Evolutionary conservation across 257 asterid species (phyloP), one percentile per base, ranked within the genome.

Genomic region (Fraxinus americana): DNA sequence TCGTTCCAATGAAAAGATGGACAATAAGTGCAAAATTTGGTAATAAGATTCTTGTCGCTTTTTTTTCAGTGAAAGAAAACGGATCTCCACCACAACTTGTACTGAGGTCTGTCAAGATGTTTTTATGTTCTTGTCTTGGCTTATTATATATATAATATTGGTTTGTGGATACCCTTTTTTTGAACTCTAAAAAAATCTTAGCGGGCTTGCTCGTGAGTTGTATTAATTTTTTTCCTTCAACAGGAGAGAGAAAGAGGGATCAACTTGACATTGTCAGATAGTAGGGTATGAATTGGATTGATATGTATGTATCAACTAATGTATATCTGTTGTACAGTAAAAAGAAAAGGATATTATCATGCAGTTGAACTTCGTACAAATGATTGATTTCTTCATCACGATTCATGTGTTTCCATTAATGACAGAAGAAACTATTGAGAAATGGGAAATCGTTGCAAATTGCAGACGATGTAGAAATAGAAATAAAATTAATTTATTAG

Each of bases 111-210:
- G 73, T 70, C 77, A 72, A 79, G 78, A 67, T 91, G 94, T 89
- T 83, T 76, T 84, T 85, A 79, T 86, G 80, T 79, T 43, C 71
- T 78, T 90, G 86, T 87, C 77, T 86, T 83, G 89, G 82, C 78
- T 74, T 72, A 43, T 84, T 63, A 74, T 67, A 7, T 69, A 72
- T 17, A 54, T 29, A 32, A 70, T 35, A 50, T 35, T 66, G 54
- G 75, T 67, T 84, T 89, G 97, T 92, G 98, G 98, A 87, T 74
- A 90, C 29, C 83, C 79, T 86, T 89, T 88, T 83, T 89, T 90
- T 83, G 85, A 87, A 86, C 81, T 83, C 81, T 74, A 78, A 87
- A 83, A 80, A 78, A 76, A 82, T 77, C 75, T 43, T 67, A 75
- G 73, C 85, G 86, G 75, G 73, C 79, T 66, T 80, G 85, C 92